Base-by-base conservation (phyloP, 2,329 filamentous ascomycete species). In the Alternaria angustiovoidea region DNA sequence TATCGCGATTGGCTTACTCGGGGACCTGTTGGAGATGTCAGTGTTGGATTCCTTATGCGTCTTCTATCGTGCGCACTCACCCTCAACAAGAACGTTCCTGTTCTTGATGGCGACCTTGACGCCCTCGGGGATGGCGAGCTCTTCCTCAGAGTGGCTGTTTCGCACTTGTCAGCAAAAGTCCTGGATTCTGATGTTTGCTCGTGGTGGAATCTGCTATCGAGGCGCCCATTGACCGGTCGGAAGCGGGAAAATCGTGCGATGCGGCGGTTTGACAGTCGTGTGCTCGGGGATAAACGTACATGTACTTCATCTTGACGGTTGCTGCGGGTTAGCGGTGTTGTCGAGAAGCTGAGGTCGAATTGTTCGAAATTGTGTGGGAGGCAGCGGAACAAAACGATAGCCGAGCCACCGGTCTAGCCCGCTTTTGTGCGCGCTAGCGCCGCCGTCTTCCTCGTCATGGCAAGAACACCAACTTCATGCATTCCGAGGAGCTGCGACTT, bases 31-130 rank as follows among this genome's bases (percentile, higher is more conserved):
- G 26, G 43, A n/a, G 42, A 46, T 63, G 57, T 72, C 43, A 72
- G 68, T 65, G 43, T 63, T 49, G 46, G 59, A 65, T 55, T 61
- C 47, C 46, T 30, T 26, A 28, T 43, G 12, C 5, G 54, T 22
- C 30, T 26, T 49, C 51, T 32, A 38, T 39, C 39, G 28, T 58
- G 36, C 38, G 39, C 93, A 90, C 82, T 94, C 93, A 81, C 95
- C 95, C 87, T 97, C 94, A 82, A 99, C 95, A 80, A 93, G 96
- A 83, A 99, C 92, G 81, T 92, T 86, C 83, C 95, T 89, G 80
- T 94, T 95, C 88, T 97, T 97, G 88, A 99, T 99, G 85, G 87
- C 83, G 85, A 99, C 89, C 88, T 94, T 97, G 89, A 99, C 95
- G 70, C 94, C 92, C 84, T 97, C 93, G 80, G 96, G 95, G 85